phyloP scores from a whole-genome alignment of 2,329 filamentous ascomycete species.

The Anthostomella pinea region DNA sequence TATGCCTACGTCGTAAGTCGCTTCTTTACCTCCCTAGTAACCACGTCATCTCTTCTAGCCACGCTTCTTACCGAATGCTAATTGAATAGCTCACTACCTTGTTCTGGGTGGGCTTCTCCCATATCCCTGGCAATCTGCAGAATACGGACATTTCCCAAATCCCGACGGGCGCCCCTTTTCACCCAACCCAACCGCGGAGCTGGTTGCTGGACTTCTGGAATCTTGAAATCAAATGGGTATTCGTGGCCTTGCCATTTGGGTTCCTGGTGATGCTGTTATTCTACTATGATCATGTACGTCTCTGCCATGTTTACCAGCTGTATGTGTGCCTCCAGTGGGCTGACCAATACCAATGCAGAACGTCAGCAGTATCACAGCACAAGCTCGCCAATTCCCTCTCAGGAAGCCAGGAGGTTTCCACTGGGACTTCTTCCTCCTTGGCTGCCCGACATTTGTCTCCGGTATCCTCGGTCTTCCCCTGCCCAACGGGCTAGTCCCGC shows the following conservation, averaged over 20 bases:
- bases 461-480: slow-evolving; percentile 56
- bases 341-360: slow-evolving; percentile 29
- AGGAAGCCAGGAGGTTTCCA: slow-evolving; percentile 52
- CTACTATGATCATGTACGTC: slow-evolving; percentile 52
- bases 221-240: slow-evolving; percentile 49
- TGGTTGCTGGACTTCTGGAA: slow-evolving; percentile 55
- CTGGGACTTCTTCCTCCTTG: slow-evolving; percentile 59
- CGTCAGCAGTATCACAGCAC: slow-evolving; percentile 53
- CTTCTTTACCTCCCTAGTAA: too few species aligned
- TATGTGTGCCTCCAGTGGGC: not conserved
- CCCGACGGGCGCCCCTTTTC: slow-evolving; percentile 43
- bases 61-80: too few species aligned
- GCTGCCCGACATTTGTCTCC: slow-evolving; percentile 52
- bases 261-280: slow-evolving; percentile 52
- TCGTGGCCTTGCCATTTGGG: slow-evolving; percentile 51
- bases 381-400: slow-evolving; percentile 53
- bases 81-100: too few species aligned
- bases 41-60: too few species aligned
- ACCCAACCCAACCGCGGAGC: slow-evolving; percentile 41
- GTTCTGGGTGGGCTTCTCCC: too few species aligned
- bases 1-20: too few species aligned
- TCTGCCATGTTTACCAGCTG: not conserved
- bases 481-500: slow-evolving; percentile 57
- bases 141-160: slow-evolving; percentile 39
- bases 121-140: slow-evolving; percentile 45